phyloP scores from a whole-genome alignment of 345 rosid species.

The Conringia planisiliqua region DNA sequence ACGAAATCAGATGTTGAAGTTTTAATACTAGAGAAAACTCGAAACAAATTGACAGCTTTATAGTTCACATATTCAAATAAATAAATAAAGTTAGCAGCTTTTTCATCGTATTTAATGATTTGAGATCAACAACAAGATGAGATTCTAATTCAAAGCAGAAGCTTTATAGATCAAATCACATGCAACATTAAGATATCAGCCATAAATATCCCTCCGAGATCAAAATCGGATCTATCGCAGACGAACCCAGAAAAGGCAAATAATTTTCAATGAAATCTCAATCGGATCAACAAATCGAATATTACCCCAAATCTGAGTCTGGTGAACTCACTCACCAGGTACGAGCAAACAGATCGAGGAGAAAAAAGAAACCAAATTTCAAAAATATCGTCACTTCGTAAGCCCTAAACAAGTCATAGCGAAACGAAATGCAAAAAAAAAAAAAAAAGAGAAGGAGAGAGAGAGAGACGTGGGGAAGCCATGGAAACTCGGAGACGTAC shows the following conservation, averaged over 20 bases:
- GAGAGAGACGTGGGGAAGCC: constrained; percentile 19
- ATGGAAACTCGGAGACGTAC: constrained; percentile 31
- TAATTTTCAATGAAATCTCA: background rate
- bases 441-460: background rate
- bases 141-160: background rate
- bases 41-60: background rate
- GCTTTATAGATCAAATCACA: constrained; percentile 6
- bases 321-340: background rate
- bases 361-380: background rate
- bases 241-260: background rate
- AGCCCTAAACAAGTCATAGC: background rate
- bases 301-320: background rate
- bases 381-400: background rate
- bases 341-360: constrained; percentile 7
- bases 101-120: background rate
- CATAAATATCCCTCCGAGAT: no score
- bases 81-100: background rate
- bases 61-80: background rate
- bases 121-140: background rate
- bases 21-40: background rate
- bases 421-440: background rate
- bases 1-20: background rate
- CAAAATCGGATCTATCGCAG: background rate
- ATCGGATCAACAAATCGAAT: background rate
- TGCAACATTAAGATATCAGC: background rate